A percentile compares a stretch with the other conserved stretches of the same genome.
Conservation (phyloP, 495 filamentous ascomycete genomes). For the Aspergillus coremiiformis region DNA sequence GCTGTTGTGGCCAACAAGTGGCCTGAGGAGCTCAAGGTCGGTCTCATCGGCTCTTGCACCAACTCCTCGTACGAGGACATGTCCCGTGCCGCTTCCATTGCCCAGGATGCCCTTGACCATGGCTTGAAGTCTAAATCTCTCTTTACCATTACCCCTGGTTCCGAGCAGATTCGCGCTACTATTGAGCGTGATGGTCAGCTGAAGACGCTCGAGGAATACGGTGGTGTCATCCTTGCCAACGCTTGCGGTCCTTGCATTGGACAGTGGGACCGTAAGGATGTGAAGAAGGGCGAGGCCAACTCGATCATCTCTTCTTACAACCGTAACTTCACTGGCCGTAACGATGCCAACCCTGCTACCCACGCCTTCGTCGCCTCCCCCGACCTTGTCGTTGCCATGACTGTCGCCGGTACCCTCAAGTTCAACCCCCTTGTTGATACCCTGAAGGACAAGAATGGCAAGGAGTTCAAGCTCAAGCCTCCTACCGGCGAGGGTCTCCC, state of each 20-base stretch:
- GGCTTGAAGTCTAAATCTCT: slow-evolving; percentile 89
- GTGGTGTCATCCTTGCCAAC: slow-evolving; percentile 92
- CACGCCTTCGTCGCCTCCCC: slow-evolving; percentile 99
- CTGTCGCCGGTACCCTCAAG: slow-evolving; percentile 80
- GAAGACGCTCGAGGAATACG: slow-evolving; percentile 93
- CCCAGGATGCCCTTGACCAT: slow-evolving; percentile 86
- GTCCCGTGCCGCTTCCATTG: slow-evolving; percentile 91
- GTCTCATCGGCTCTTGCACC: slow-evolving; percentile 90
- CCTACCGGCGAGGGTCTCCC: slow-evolving; percentile 83
- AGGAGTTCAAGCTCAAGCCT: slow-evolving; percentile 78
- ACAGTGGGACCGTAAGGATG: slow-evolving; percentile 92
- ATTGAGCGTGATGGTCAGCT: slow-evolving; percentile 94
- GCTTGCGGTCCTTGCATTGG: slow-evolving; percentile 79
- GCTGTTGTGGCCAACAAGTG: slow-evolving; percentile 90
- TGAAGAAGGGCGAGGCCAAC: slow-evolving; percentile 96
- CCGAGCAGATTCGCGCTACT: slow-evolving; percentile 95
- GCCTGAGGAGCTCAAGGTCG: slow-evolving; percentile 96
- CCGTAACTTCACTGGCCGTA: slow-evolving; percentile 99
- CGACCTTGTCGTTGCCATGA: slow-evolving; percentile 89
- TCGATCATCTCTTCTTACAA: slow-evolving; percentile 95
- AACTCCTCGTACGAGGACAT: slow-evolving; percentile 99
- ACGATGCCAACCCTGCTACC: slow-evolving; percentile 97
- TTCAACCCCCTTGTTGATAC: slow-evolving; percentile 97
- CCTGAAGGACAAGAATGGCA: slow-evolving; percentile 94
- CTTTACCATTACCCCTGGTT: slow-evolving; percentile 94